A percentile compares a stretch with the other conserved stretches of the same genome.
Evolutionary conservation across 148 eudicot genomes (phyloP).

Genomic region (Dianthus caryophyllus): DNA sequence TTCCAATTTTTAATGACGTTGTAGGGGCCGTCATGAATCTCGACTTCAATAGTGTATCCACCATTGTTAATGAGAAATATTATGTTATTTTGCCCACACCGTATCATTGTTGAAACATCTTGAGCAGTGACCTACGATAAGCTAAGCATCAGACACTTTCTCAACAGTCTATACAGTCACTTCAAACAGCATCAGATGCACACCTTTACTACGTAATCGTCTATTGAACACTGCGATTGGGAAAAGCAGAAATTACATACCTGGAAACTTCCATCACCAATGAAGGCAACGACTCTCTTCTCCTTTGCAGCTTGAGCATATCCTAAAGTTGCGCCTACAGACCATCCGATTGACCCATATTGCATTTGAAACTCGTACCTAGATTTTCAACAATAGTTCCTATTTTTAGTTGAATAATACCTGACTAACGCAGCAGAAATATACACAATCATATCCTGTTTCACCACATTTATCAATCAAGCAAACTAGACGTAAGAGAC

Average conservation of each 20-base stretch:
- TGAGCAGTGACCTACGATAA: conserved; percentile 74
- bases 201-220: too few species aligned
- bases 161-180: neutral
- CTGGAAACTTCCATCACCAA: conserved; percentile 88
- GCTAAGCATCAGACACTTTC: neutral
- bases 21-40: conserved; percentile 86
- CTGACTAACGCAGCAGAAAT: neutral
- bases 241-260: conserved; percentile 18
- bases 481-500: too few species aligned
- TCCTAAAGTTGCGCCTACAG: conserved; percentile 79
- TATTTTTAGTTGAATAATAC: neutral
- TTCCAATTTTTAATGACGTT: conserved; percentile 83
- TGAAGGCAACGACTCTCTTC: conserved; percentile 69
- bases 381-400: conserved; percentile 1
- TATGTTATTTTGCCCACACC: conserved; percentile 60
- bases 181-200: neutral
- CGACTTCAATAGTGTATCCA: conserved; percentile 83
- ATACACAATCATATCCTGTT: too few species aligned
- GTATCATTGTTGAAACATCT: conserved; percentile 79
- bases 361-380: conserved; percentile 88
- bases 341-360: conserved; percentile 82
- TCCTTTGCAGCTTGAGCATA: conserved; percentile 79
- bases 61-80: conserved; percentile 84
- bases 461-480: too few species aligned
- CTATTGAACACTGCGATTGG: too few species aligned